Evolutionary conservation across 73 alveolate species (phyloP), one percentile per base, ranked within the genome.

Genomic region (Paramecium sonneborni): DNA sequence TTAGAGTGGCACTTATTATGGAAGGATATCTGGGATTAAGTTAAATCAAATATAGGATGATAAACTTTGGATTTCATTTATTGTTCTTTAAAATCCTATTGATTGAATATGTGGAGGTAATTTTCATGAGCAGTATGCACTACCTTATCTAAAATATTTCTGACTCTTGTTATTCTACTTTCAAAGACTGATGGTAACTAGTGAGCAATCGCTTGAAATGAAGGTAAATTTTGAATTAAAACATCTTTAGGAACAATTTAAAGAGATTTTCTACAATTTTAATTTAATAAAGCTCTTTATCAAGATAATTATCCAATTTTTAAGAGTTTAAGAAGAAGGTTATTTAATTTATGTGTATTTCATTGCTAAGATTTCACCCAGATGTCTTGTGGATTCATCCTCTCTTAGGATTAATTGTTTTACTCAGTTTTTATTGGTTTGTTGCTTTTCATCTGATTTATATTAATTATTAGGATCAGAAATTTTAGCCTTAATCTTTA

Each of bases 311-410:
- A 41, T 32, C 89, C 89, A 41, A 76, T 41, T 76, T 76, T 8
- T 24, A 76, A 38, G 35, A 76, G 8, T 8, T 15, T 70, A 32
- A 32, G 57, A 21, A 20, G 24, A 35, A 28, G 56, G 57, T 58
- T 28, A 58, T 38, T 70, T 2, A 35, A 20, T 70, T 70, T 70
- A 8, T 8, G 48, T 18, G 7, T 14, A n/a, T 35, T 70, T 70
- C 6, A 20, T 2, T 7, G 6, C 34, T 21, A 26, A 6, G n/a
- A 7, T 28, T 12, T 70, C 86, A 35, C 30, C 11, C 7, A 70
- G 20, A 70, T 70, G 48, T 35, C 86, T 70, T 70, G 86, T 70
- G 34, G 86, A 70, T 15, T 70, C 86, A 70, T 70, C 86, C 18
- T 70, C 86, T 6, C 41, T 5, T 72, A 30, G 32, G 86, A 30